A percentile compares a stretch with the other conserved stretches of the same genome.
Conservation (phyloP, 1,284 basidiomycete genomes). For the Rhodotorula sp. region DNA sequence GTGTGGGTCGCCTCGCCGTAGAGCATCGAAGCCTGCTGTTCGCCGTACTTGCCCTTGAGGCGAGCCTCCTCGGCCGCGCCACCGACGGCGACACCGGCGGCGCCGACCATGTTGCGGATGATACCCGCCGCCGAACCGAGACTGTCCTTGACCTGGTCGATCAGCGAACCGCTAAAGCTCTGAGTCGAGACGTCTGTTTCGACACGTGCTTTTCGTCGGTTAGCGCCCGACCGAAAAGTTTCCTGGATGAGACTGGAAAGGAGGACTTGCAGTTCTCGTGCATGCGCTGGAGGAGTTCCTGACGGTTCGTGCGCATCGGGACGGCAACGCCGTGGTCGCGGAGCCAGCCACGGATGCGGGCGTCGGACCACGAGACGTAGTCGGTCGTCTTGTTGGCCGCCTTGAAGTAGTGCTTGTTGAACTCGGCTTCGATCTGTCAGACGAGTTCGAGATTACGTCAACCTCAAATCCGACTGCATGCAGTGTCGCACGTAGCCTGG, state of each 20-base stretch:
- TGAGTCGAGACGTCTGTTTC: conserved; percentile 39
- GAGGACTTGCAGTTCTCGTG: conserved; percentile 58
- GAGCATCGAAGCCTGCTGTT: conserved; percentile 33
- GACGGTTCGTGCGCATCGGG: conserved; percentile 52
- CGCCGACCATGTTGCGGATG: conserved; percentile 42
- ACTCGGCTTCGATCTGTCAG: conserved; percentile 32
- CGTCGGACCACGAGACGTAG: conserved; percentile 47
- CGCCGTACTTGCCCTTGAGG: conserved; percentile 43
- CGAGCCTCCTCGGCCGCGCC: conserved; percentile 42
- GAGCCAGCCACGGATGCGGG: conserved; percentile 46
- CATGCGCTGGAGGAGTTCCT: conserved; percentile 67
- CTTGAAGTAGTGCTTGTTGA: conserved; percentile 44
- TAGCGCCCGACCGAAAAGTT: no score
- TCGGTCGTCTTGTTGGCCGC: conserved; percentile 36
- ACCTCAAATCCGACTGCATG: background rate
- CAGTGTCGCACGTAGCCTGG: no score
- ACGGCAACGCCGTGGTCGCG: conserved; percentile 39
- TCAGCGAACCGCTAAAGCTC: conserved; percentile 21
- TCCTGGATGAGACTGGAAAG: background rate
- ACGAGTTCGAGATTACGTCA: no score
- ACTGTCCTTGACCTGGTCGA: conserved; percentile 39
- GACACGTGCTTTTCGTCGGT: no score
- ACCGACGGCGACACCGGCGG: conserved; percentile 22
- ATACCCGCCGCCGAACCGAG: conserved; percentile 42
- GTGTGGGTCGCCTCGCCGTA: conserved; percentile 19